Conservation (phyloP, 1,284 basidiomycete species). For the Tylopilus microsporus region DNA sequence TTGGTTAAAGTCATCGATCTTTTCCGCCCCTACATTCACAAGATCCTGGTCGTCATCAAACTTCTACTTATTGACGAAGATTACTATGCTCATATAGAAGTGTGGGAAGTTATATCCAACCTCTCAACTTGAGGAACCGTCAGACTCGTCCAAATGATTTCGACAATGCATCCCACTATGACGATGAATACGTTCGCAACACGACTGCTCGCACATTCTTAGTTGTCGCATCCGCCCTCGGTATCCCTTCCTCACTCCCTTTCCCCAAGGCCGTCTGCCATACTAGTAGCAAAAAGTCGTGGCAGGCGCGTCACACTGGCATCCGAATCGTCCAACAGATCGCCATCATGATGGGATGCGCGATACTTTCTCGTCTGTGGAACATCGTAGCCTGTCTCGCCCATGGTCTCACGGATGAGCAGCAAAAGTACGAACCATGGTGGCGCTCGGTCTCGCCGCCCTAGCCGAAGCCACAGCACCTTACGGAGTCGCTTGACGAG, state of each 20-base stretch:
- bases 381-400: constrained; percentile 97
- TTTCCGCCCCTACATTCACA: constrained; percentile 98
- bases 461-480: constrained; percentile 96
- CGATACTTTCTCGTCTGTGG: constrained; percentile 94
- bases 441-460: constrained; percentile 91
- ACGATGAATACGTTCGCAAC: constrained; percentile 99
- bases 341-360: constrained; percentile 99
- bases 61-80: constrained; percentile 89
- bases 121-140: constrained; percentile 84
- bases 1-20: constrained; percentile 99
- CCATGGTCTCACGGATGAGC: constrained; percentile 93
- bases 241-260: constrained; percentile 94
- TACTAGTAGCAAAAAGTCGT: constrained; percentile 88
- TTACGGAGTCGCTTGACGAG: constrained; percentile 98
- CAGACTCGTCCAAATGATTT: constrained; percentile 99
- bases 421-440: constrained; percentile 99
- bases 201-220: constrained; percentile 99
- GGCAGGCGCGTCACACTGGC: constrained; percentile 99
- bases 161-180: constrained; percentile 99
- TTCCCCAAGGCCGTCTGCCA: constrained; percentile 97
- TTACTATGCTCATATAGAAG: constrained; percentile 99
- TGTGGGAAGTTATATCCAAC: constrained; percentile 99
- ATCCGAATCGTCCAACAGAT: constrained; percentile 99
- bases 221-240: constrained; percentile 96
- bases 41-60: constrained; percentile 99